These are phyloP conservation scores for Nadsonia starkeyi-henricii DNA, from an alignment of 1,139 yeast species.

Conservation along the genomic window DNA sequence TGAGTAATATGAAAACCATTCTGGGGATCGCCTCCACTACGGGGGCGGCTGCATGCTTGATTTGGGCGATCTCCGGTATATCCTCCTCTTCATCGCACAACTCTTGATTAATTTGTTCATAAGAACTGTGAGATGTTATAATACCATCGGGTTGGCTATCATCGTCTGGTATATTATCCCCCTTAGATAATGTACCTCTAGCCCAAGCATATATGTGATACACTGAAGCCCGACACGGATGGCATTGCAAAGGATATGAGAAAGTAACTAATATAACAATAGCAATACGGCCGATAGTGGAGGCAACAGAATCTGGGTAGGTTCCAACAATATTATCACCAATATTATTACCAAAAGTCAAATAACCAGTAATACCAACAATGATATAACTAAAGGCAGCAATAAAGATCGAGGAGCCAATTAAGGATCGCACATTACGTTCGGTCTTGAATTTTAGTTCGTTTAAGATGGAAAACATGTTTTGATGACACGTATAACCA, in stretches of 20 bases:
- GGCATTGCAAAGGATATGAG: conserved; percentile 84
- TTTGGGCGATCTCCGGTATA: conserved; percentile 2
- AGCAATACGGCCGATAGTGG: conserved; percentile 57
- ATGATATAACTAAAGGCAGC: conserved; percentile 45
- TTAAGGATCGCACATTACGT: conserved; percentile 36
- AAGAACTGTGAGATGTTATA: conserved; percentile 2
- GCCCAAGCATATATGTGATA: conserved; percentile 59
- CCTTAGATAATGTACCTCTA: conserved; percentile 5
- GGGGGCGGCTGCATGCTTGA: not conserved
- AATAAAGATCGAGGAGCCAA: conserved; percentile 40
- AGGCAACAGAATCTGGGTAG: conserved; percentile 33
- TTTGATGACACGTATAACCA: conserved; percentile 93
- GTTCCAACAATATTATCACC: conserved; percentile 69
- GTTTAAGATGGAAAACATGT: conserved; percentile 75
- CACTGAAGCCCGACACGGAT: conserved; percentile 78
- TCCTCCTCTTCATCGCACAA: conserved; percentile 3
- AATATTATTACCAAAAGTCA: conserved; percentile 69
- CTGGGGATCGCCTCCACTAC: not conserved
- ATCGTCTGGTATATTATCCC: not conserved
- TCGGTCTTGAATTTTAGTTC: conserved; percentile 54
- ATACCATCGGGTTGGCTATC: not conserved
- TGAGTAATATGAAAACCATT: conserved; percentile 41
- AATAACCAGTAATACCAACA: conserved; percentile 75
- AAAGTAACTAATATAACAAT: conserved; percentile 73
- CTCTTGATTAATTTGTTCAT: not conserved